These are phyloP conservation scores for Penicillium sp. DNA, from an alignment of 2,329 filamentous ascomycete genomes.

Conservation along the genomic window DNA sequence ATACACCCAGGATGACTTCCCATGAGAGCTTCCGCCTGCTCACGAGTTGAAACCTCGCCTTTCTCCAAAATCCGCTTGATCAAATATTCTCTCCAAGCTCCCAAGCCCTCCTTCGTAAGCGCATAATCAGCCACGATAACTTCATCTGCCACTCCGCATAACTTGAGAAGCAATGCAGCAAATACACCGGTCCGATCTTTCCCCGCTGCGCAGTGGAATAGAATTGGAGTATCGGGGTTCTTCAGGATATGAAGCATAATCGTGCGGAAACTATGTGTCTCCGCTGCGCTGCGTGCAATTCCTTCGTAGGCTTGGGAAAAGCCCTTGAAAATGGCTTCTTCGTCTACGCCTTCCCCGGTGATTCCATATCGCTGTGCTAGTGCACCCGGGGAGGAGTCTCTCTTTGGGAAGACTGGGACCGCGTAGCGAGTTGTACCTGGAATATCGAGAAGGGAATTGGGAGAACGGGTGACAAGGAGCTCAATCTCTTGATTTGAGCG, in stretches of 20 bases:
- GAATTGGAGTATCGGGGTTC: conserved; percentile 48
- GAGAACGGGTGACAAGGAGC: conserved; percentile 34
- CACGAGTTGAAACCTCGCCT: conserved; percentile 1
- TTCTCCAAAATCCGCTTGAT: background rate
- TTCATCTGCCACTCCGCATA: conserved; percentile 62
- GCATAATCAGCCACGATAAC: conserved; percentile 65
- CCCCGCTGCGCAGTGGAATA: conserved; percentile 74
- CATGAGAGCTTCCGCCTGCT: conserved; percentile 2
- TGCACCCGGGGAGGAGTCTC: background rate
- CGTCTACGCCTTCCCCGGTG: background rate
- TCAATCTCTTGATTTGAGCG: conserved; percentile 54
- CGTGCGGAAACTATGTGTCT: conserved; percentile 20
- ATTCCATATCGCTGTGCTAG: background rate
- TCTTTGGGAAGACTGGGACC: conserved; percentile 57
- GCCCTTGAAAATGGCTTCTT: background rate
- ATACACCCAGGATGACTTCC: conserved; percentile 1
- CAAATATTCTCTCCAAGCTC: conserved; percentile 3
- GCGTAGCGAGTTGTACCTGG: conserved; percentile 57
- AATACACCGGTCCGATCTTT: conserved; percentile 76
- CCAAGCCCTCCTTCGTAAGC: conserved; percentile 3
- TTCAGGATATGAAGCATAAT: conserved; percentile 5
- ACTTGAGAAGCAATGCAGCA: conserved; percentile 63
- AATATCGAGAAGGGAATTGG: conserved; percentile 38
- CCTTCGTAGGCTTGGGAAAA: conserved; percentile 63
- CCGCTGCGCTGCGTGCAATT: conserved; percentile 54